Base-by-base conservation (phyloP, 345 rosid genomes). In the Litchi chinensis region DNA sequence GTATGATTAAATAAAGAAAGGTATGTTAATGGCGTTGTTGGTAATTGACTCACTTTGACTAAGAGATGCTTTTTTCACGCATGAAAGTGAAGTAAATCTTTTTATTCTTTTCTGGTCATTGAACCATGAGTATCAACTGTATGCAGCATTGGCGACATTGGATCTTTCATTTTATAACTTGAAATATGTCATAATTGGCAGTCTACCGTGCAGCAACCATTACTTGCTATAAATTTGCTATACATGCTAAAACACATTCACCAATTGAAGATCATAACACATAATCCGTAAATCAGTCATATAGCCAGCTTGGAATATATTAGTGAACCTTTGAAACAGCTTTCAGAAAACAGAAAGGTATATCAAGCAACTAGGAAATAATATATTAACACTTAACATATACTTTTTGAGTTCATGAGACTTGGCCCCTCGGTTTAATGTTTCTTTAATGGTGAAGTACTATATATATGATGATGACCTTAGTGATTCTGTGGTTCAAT, bases 1-100 rank as follows among this genome's bases (percentile, higher is more conserved):
- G 11, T 43, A 60, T 62, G 46, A 65, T 65, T 75, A 67, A 65
- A 65, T 39, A 74, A 56, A 74, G 67, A 73, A 43, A 28, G 54
- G 60, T 24, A 68, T 62, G 39, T 24, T 24, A 56, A 37, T 16
- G 39, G 70, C 44, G 67, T 39, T 60, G n/a, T 24, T 69, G 76
- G 64, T 52, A 24, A 48, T 77, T 56, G 74, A 82, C 76, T 66
- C 70, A 69, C 43, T 68, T 60, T 8, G 65, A 60, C 65, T 21
- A 60, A 21, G 63, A 5, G 13, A 74, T 32, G 71, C 74, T 54
- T 71, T 81, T 46, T 48, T 57, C 67, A 68, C 24, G 6, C 72
- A 50, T 46, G 57, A 64, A 67, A 73, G 57, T 16, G 74, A 81
- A 52, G 32, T 3, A 0, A 39, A 71, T n/a, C n/a, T 59, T 60